Conservation (phyloP, 1,284 basidiomycete genomes). For the Wallemia hederae region DNA sequence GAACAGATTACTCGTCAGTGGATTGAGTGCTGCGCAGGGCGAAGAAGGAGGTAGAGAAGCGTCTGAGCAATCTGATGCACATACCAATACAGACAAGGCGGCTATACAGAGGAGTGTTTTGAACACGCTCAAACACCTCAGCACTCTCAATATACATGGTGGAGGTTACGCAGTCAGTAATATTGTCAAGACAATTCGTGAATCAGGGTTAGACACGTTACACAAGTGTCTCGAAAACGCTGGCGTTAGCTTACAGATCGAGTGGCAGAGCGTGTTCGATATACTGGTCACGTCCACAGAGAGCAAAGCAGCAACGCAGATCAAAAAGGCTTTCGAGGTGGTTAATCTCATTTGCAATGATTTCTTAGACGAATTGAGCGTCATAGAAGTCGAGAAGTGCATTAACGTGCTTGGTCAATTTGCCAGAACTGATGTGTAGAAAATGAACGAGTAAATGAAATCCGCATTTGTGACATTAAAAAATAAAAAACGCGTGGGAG, state of each 20-base stretch:
- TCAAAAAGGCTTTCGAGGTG: conserved; percentile 66
- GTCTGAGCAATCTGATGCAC: conserved; percentile 29
- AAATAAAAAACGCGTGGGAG: too few species aligned
- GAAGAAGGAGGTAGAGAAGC: not conserved
- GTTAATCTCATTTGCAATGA: conserved; percentile 73
- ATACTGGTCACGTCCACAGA: conserved; percentile 3
- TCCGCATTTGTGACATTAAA: not conserved
- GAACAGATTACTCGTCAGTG: conserved; percentile 41
- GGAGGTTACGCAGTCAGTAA: conserved; percentile 21
- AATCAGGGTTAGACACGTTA: conserved; percentile 60
- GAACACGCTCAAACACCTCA: conserved; percentile 45
- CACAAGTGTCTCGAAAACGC: conserved; percentile 48
- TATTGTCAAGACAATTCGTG: conserved; percentile 38
- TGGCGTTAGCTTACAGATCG: not conserved
- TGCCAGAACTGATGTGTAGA: not conserved
- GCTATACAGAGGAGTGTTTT: conserved; percentile 51
- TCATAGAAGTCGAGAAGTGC: conserved; percentile 51
- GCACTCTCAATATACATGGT: conserved; percentile 23
- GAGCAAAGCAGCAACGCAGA: conserved; percentile 11
- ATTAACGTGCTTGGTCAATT: conserved; percentile 19
- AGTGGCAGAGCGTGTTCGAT: not conserved
- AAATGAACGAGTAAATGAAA: not conserved
- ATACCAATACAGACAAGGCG: conserved; percentile 31
- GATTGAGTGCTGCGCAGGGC: conserved; percentile 6
- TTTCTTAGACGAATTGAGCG: conserved; percentile 49